These are phyloP conservation scores for Dactylellina haptotyla DNA, from an alignment of 2,329 filamentous ascomycete genomes.

Conservation along the genomic window DNA sequence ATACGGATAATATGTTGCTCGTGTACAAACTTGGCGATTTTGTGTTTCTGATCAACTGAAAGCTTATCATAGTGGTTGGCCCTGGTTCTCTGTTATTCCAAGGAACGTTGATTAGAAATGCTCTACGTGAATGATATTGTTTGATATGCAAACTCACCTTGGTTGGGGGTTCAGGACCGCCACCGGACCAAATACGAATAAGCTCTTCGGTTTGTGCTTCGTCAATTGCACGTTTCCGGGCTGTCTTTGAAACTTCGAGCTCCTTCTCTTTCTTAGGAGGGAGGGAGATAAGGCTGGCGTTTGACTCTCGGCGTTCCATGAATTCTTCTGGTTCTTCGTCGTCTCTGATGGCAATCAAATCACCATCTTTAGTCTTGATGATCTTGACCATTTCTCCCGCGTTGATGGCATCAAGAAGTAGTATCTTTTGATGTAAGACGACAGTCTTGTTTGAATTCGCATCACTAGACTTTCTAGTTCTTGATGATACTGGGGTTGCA, in stretches of 20 bases:
- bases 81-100: slow-evolving; percentile 5
- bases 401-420: slow-evolving; percentile 34
- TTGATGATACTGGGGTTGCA: background rate
- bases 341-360: slow-evolving; percentile 35
- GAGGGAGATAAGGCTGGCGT: slow-evolving; percentile 3
- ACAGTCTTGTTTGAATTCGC: background rate
- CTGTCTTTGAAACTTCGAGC: slow-evolving; percentile 20
- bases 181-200: slow-evolving; percentile 39
- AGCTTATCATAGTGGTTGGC: slow-evolving; percentile 33
- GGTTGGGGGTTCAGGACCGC: slow-evolving; percentile 25
- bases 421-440: slow-evolving; percentile 24
- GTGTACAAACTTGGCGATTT: slow-evolving; percentile 30
- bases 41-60: slow-evolving; percentile 25
- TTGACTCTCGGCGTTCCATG: slow-evolving; percentile 33
- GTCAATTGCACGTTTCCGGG: slow-evolving; percentile 27
- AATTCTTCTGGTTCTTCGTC: slow-evolving; percentile 47
- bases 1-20: slow-evolving; percentile 52
- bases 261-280: slow-evolving; percentile 23
- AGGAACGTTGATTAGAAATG: slow-evolving; percentile 14
- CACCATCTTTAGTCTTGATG: slow-evolving; percentile 32
- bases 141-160: slow-evolving; percentile 21
- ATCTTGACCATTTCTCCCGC: slow-evolving; percentile 44
- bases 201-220: slow-evolving; percentile 32
- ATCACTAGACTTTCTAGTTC: slow-evolving; percentile 10
- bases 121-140: background rate